These are phyloP conservation scores for Teratosphaeria zuluensis DNA, from an alignment of 2,329 filamentous ascomycete species.

Conservation along the genomic window DNA sequence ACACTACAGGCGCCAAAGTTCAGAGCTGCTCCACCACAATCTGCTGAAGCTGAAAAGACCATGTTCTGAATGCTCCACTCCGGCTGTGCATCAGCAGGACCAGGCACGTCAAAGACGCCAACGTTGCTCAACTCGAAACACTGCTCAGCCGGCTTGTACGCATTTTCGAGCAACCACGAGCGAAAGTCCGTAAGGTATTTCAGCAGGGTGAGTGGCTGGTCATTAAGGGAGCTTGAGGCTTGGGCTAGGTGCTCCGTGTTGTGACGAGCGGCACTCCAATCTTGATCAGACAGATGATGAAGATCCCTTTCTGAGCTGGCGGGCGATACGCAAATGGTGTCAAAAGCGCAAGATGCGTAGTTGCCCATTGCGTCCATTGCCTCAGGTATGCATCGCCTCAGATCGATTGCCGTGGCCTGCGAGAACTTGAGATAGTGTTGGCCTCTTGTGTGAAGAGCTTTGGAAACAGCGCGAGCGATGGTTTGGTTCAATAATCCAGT, in stretches of 20 bases:
- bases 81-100: neutral
- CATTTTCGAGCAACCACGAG: constrained; percentile 30
- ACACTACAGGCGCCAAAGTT: constrained; percentile 34
- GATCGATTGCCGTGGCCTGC: constrained; percentile 32
- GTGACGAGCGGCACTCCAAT: constrained; percentile 27
- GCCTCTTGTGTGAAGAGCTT: constrained; percentile 14
- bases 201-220: constrained; percentile 37
- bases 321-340: neutral
- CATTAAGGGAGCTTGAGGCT: constrained; percentile 22
- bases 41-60: constrained; percentile 37
- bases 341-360: constrained; percentile 17
- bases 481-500: constrained; percentile 34
- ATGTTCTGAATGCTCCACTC: constrained; percentile 25
- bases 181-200: constrained; percentile 32
- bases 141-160: constrained; percentile 20
- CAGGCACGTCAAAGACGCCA: neutral
- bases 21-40: constrained; percentile 29
- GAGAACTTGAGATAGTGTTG: constrained; percentile 25
- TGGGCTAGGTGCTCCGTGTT: constrained; percentile 27
- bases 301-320: neutral
- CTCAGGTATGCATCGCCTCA: constrained; percentile 29
- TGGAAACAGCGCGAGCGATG: constrained; percentile 30
- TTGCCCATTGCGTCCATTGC: constrained; percentile 28
- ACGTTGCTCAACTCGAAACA: neutral
- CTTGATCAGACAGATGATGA: neutral